Evolutionary conservation across 352 stramenopile species (phyloP), one percentile per base, ranked within the genome.

Genomic region (Globisporangium iwayamae): DNA sequence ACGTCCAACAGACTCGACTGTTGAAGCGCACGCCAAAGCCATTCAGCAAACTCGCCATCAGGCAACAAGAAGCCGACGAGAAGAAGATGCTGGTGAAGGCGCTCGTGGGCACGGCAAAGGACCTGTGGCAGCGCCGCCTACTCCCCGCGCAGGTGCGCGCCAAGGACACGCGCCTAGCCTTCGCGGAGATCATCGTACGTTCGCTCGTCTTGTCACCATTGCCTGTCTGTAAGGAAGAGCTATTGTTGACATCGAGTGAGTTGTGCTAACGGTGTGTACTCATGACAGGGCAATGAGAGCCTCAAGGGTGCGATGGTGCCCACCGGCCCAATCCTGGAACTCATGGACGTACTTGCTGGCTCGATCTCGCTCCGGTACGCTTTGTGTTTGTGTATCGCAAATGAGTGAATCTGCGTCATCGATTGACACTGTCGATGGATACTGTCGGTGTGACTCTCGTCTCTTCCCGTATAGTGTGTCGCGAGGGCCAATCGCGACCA

Each of bases 141-240:
- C 79, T 83, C 66, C 75, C 78, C 1, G 39, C 65, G 18, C 73
- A 84, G 63, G 58, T 84, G 54, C 75, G 78, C 38, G 72, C 75
- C 32, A 79, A 72, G 51, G 78, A 85, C 62, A 86, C 79, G 53
- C 76, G 78, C 1, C 38, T 80, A 45, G 77, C 78, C 22, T 86
- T 86, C 66, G 72, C 76, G 3, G 73, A 88, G 30, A 84, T 88
- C 45, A 79, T 88, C 25, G 79, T 88, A 76, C 58, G 63, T 68
- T 8, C 20, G 3, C 14, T 11, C 22, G 32, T 20, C 10, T 39
- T 43, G 16, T 53, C 18, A 32, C 20, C 16, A 9, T 0, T 55
- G 18, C 16, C 10, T 22, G 3, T 39, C 14, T 38, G 11, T 5
- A 14, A 18, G 7, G 16, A 43, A 41, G 30, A 56, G 51, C 51